These are phyloP conservation scores for Alternaria ventricosa DNA, from an alignment of 2,329 filamentous ascomycete genomes.

Conservation along the genomic window DNA sequence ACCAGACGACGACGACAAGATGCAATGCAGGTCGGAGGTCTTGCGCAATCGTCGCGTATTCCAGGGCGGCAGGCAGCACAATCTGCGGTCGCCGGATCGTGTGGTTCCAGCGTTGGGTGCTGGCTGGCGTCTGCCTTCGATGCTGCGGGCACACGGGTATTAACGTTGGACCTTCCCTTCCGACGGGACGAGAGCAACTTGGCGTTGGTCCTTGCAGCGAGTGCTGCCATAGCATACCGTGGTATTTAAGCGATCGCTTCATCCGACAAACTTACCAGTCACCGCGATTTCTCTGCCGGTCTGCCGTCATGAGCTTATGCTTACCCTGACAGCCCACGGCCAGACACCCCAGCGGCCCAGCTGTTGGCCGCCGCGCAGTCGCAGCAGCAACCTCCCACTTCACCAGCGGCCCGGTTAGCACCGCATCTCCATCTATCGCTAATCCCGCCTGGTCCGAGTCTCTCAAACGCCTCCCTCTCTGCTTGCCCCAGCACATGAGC, in stretches of 20 bases:
- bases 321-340: not conserved
- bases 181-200: slow-evolving; percentile 8
- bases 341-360: not conserved
- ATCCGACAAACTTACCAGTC: slow-evolving; percentile 5
- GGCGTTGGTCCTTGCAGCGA: slow-evolving; percentile 14
- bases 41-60: not conserved
- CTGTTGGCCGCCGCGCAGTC: not conserved
- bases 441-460: not conserved
- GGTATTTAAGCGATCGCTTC: slow-evolving; percentile 11
- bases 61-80: not conserved
- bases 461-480: not conserved
- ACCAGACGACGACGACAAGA: not conserved
- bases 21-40: not conserved
- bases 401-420: slow-evolving; percentile 12
- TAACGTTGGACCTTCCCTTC: slow-evolving; percentile 13
- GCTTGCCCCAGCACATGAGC: slow-evolving; percentile 5
- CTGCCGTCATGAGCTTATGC: slow-evolving; percentile 6
- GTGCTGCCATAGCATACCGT: not conserved
- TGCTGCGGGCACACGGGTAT: slow-evolving; percentile 20
- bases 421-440: slow-evolving; percentile 8
- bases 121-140: not conserved
- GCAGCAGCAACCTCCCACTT: not conserved
- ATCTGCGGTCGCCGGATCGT: slow-evolving; percentile 9
- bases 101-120: slow-evolving; percentile 11
- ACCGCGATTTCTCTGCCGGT: slow-evolving; percentile 1